A percentile compares a stretch with the other conserved stretches of the same genome.
These are phyloP conservation scores for Nadsonia fulvescens DNA, from an alignment of 805 yeast genomes.

Conservation along the genomic window DNA sequence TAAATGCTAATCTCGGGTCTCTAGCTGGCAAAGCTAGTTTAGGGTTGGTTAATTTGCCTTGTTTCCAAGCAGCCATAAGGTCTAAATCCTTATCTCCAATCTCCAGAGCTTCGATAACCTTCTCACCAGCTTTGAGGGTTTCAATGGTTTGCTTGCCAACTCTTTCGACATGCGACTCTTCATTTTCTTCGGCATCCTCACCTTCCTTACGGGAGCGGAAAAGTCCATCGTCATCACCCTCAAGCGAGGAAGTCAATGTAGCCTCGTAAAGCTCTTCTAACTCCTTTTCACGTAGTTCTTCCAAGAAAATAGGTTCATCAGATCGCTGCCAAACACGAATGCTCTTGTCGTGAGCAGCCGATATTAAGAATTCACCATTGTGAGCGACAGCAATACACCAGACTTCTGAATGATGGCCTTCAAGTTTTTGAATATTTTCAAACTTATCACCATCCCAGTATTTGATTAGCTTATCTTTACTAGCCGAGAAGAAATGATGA, in stretches of 20 bases:
- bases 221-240: slow-evolving; percentile 29
- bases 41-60: slow-evolving; percentile 25
- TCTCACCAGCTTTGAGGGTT: slow-evolving; percentile 87
- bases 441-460: slow-evolving; percentile 99
- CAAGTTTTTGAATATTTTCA: slow-evolving; percentile 74
- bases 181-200: slow-evolving; percentile 20
- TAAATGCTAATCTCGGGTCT: slow-evolving; percentile 58
- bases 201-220: slow-evolving; percentile 6
- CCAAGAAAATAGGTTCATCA: slow-evolving; percentile 87
- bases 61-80: slow-evolving; percentile 30
- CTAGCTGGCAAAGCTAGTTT: slow-evolving; percentile 38
- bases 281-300: slow-evolving; percentile 92
- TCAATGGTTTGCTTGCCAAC: slow-evolving; percentile 77
- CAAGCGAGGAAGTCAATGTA: slow-evolving; percentile 57
- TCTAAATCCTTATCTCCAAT: slow-evolving; percentile 58
- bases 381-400: slow-evolving; percentile 76
- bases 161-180: slow-evolving; percentile 24
- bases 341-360: slow-evolving; percentile 86
- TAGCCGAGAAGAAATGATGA: slow-evolving; percentile 76
- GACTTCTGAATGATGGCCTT: slow-evolving; percentile 81
- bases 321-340: slow-evolving; percentile 87
- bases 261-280: slow-evolving; percentile 81
- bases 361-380: slow-evolving; percentile 48
- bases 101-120: slow-evolving; percentile 79
- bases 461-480: slow-evolving; percentile 77